Percentiles rank a stretch among this genome's conserved stretches.
Evolutionary conservation across 2,329 filamentous ascomycete species (phyloP).

Genomic region (Fusarium brachygibbosum): DNA sequence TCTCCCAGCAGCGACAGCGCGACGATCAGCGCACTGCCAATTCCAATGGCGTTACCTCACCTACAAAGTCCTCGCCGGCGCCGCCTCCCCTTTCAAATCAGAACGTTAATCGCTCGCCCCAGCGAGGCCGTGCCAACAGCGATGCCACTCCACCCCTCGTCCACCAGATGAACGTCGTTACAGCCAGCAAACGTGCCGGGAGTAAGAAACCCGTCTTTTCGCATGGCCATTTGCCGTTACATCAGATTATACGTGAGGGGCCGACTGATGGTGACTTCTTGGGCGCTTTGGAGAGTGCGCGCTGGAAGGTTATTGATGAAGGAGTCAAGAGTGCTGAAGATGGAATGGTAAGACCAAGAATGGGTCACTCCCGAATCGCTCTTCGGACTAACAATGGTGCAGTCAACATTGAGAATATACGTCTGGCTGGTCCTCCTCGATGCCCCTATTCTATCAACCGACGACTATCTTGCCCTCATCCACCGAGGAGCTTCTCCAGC

Average conservation of each 20-base stretch:
- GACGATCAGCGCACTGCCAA: slow-evolving; percentile 54
- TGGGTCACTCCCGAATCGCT: background rate
- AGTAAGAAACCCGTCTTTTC: slow-evolving; percentile 61
- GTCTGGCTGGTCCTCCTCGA: slow-evolving; percentile 96
- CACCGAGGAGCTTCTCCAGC: slow-evolving; percentile 94
- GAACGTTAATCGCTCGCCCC: slow-evolving; percentile 58
- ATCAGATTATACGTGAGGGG: slow-evolving; percentile 83
- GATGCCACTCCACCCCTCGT: slow-evolving; percentile 67
- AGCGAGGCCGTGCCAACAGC: slow-evolving; percentile 78
- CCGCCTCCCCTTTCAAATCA: slow-evolving; percentile 29
- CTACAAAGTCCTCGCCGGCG: slow-evolving; percentile 45
- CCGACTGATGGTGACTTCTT: slow-evolving; percentile 78
- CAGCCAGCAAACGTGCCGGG: slow-evolving; percentile 56
- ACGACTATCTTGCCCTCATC: slow-evolving; percentile 89
- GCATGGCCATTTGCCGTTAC: slow-evolving; percentile 73
- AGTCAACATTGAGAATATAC: slow-evolving; percentile 95
- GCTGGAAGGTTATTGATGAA: slow-evolving; percentile 80
- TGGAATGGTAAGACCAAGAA: slow-evolving; percentile 75
- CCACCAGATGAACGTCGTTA: slow-evolving; percentile 56
- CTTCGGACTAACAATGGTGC: slow-evolving; percentile 6
- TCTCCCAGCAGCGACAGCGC: slow-evolving; percentile 72
- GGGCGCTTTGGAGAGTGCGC: slow-evolving; percentile 76
- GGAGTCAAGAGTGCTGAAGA: slow-evolving; percentile 83
- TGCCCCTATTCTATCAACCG: slow-evolving; percentile 84
- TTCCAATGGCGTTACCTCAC: slow-evolving; percentile 48